A percentile compares a stretch with the other conserved stretches of the same genome.
These are phyloP conservation scores for Aspergillus latus DNA, from an alignment of 2,329 filamentous ascomycete species.

Conservation along the genomic window DNA sequence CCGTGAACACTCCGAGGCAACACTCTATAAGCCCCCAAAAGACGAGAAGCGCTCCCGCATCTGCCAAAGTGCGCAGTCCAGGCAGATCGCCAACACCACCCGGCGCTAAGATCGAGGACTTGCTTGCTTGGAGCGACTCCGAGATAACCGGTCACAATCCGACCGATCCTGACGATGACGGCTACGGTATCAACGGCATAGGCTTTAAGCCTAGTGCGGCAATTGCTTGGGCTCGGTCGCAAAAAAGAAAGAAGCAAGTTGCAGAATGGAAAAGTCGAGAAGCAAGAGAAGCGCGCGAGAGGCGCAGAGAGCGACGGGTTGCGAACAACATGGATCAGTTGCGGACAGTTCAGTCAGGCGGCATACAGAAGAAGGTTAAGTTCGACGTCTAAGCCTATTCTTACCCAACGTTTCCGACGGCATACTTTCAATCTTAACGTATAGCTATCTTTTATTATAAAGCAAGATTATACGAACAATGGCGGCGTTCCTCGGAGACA, in stretches of 20 bases:
- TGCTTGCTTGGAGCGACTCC: slow-evolving; percentile 56
- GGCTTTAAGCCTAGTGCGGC: slow-evolving; percentile 63
- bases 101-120: slow-evolving; percentile 27
- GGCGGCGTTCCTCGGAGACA: slow-evolving; percentile 13
- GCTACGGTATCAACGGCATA: slow-evolving; percentile 63
- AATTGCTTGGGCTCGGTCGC: slow-evolving; percentile 56
- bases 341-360: slow-evolving; percentile 28
- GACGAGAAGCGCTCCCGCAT: slow-evolving; percentile 20
- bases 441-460: slow-evolving; percentile 8
- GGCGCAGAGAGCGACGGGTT: slow-evolving; percentile 53
- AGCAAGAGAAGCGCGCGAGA: slow-evolving; percentile 58
- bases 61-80: slow-evolving; percentile 28
- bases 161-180: slow-evolving; percentile 59
- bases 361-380: slow-evolving; percentile 43
- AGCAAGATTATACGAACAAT: slow-evolving; percentile 4
- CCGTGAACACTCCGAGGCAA: slow-evolving; percentile 23
- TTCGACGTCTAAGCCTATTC: slow-evolving; percentile 34
- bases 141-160: slow-evolving; percentile 64
- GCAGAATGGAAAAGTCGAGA: slow-evolving; percentile 61
- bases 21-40: slow-evolving; percentile 25
- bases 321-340: slow-evolving; percentile 29
- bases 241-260: slow-evolving; percentile 59
- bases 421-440: neutral
- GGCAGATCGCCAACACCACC: slow-evolving; percentile 37
- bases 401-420: neutral